Conservation (phyloP, 2,329 filamentous ascomycete genomes). For the Samsoniella hepiali region DNA sequence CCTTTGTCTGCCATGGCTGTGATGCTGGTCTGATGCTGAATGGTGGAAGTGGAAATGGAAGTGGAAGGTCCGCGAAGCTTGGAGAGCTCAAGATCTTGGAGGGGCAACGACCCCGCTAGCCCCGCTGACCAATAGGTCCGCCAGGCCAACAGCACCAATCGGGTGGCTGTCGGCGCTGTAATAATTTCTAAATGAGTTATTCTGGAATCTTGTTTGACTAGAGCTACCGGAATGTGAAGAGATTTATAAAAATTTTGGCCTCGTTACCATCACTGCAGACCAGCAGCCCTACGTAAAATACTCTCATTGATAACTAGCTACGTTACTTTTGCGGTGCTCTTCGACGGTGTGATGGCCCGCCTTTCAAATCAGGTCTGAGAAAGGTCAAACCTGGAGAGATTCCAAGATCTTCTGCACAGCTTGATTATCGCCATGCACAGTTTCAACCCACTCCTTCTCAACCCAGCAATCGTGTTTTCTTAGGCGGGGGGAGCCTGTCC, state of each 20-base stretch:
- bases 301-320: too few relatives aligned
- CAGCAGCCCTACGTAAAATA: too few relatives aligned
- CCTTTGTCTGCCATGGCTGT: slow-evolving; percentile 42
- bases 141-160: neutral
- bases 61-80: slow-evolving; percentile 17
- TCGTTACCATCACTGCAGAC: too few relatives aligned
- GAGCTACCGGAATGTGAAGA: too few relatives aligned
- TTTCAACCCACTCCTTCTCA: neutral
- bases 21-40: neutral
- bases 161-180: neutral
- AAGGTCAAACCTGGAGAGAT: neutral
- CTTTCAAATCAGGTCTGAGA: too few relatives aligned
- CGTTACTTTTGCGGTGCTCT: too few relatives aligned
- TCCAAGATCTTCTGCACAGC: neutral
- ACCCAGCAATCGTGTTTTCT: neutral
- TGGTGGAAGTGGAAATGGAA: slow-evolving; percentile 7
- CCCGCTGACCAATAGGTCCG: slow-evolving; percentile 4
- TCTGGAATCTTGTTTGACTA: neutral
- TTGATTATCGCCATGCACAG: neutral
- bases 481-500: neutral
- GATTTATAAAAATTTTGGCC: too few relatives aligned
- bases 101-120: slow-evolving; percentile 16
- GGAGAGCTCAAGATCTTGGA: slow-evolving; percentile 16
- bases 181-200: neutral
- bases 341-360: too few relatives aligned